Evolutionary conservation across 1,284 basidiomycete species (phyloP).

Genomic region (Rhodotorula sp.): DNA sequence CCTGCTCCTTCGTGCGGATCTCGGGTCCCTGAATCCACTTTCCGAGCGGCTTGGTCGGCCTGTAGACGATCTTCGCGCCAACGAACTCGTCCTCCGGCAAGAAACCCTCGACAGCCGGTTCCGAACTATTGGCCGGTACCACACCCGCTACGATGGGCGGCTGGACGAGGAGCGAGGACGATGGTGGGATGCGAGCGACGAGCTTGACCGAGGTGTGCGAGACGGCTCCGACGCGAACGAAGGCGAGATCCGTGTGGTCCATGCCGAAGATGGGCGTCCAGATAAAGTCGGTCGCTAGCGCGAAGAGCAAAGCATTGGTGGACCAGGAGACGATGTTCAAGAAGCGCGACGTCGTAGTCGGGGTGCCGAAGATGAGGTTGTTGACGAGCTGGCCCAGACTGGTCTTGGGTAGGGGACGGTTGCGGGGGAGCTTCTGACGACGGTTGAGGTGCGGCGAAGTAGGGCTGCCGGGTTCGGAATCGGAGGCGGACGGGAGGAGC

Average conservation of each 20-base stretch:
- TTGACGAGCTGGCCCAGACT: constrained; percentile 14
- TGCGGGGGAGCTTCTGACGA: constrained; percentile 16
- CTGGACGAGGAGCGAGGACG: constrained; percentile 1
- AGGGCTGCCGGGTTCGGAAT: constrained; percentile 3
- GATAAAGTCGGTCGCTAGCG: constrained; percentile 33
- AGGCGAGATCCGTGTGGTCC: constrained; percentile 56
- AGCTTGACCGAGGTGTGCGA: constrained; percentile 64
- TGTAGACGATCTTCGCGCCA: constrained; percentile 39
- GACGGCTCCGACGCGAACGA: constrained; percentile 67
- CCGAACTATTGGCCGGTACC: constrained; percentile 20
- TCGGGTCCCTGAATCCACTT: constrained; percentile 40
- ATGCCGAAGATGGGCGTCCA: constrained; percentile 40
- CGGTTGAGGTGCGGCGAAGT: constrained; percentile 4
- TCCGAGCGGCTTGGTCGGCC: constrained; percentile 40
- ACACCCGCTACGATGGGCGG: constrained; percentile 17
- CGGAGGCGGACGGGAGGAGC: constrained; percentile 1
- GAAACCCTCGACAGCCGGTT: neutral
- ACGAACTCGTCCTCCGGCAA: constrained; percentile 24
- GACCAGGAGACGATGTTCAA: constrained; percentile 27
- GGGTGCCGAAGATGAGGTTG: constrained; percentile 24
- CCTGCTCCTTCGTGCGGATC: constrained; percentile 47
- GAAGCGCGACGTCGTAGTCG: constrained; percentile 17
- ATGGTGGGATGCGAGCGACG: constrained; percentile 38
- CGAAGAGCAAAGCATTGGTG: constrained; percentile 39
- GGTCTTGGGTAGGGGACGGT: constrained; percentile 25